Percentiles rank a stretch among this genome's conserved stretches.
Conservation (phyloP, 1,284 basidiomycete species). For the Ustilago cynodontis region DNA sequence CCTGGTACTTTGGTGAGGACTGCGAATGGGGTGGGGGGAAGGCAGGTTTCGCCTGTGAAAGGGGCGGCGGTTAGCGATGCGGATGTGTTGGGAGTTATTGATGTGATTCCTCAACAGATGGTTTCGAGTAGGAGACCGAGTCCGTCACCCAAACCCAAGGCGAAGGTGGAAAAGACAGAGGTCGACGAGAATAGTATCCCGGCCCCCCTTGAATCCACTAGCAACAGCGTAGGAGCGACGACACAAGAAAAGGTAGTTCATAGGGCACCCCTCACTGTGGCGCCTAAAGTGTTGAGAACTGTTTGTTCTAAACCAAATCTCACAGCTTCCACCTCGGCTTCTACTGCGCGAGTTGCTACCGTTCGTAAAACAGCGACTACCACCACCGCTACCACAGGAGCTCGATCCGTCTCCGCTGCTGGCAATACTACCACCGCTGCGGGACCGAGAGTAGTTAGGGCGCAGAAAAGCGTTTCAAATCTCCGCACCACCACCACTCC, state of each 20-base stretch:
- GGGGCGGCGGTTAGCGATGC: conserved; percentile 20
- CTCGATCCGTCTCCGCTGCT: conserved; percentile 24
- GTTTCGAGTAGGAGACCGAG: not conserved
- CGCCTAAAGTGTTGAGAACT: conserved; percentile 7
- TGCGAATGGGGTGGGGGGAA: not conserved
- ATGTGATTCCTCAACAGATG: conserved; percentile 30
- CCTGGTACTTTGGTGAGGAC: not conserved
- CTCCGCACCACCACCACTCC: conserved; percentile 7
- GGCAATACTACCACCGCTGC: not conserved
- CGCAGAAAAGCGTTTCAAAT: conserved; percentile 29
- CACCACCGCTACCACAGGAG: not conserved
- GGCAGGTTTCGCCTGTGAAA: conserved; percentile 19
- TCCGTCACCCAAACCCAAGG: not conserved
- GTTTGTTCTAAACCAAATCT: conserved; percentile 16
- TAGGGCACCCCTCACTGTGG: conserved; percentile 16
- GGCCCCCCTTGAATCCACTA: not conserved
- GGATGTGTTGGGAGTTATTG: conserved; percentile 42
- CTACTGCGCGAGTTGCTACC: conserved; percentile 3
- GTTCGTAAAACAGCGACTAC: conserved; percentile 3
- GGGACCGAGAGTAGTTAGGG: conserved; percentile 6
- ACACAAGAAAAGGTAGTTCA: no score
- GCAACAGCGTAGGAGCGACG: no score
- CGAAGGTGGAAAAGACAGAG: conserved; percentile 3
- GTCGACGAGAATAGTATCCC: conserved; percentile 12
- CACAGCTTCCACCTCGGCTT: not conserved